Evolutionary conservation across 2,329 filamentous ascomycete genomes (phyloP), one percentile per base, ranked within the genome.

Genomic region (Coleophoma cylindrospora): DNA sequence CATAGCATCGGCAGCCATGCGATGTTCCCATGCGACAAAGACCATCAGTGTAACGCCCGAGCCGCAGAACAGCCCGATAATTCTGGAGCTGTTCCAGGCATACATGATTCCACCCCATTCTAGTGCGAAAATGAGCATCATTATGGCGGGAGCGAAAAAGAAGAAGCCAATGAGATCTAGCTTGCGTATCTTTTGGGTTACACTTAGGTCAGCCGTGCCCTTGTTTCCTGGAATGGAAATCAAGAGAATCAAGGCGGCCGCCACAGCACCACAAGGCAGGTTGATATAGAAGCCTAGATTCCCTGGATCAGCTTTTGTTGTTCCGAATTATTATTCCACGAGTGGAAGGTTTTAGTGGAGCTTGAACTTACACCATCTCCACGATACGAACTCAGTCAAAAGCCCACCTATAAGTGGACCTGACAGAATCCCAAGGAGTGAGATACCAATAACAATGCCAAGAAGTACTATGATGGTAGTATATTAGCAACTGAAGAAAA

Each of bases 191-290:
- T 60, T 54, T 32, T 52, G 56, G 19, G 57, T 37, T 1, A 41
- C 22, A 11, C 22, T 27, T 8, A 27, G 22, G 22, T 8, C 4
- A 27, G 22, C 8, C 4, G 22, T 27, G 8, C 27, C 21, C n/a
- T 12, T 45, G n/a, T 44, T 19, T 50, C 51, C 8, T 65, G 68
- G 13, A 56, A 54, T 58, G 21, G 64, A 56, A 54, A 74, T 66
- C 51, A 67, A 63, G 53, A 73, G 54, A 12, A 70, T 34, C 32
- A 66, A 53, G 5, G 60, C 21, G 36, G 61, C 57, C 6, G 64
- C 62, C 4, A 63, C 48, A 15, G 60, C 65, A 7, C 69, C 68
- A 38, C 70, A 60, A 0, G 70, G 70, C 2, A 73, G 58, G 47
- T 66, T 70, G 61, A 70, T 69, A 57, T 61, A 65, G 1, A 72